These are phyloP conservation scores for Nothophytophthora sp. DNA, from an alignment of 352 stramenopile genomes.

Conservation along the genomic window DNA sequence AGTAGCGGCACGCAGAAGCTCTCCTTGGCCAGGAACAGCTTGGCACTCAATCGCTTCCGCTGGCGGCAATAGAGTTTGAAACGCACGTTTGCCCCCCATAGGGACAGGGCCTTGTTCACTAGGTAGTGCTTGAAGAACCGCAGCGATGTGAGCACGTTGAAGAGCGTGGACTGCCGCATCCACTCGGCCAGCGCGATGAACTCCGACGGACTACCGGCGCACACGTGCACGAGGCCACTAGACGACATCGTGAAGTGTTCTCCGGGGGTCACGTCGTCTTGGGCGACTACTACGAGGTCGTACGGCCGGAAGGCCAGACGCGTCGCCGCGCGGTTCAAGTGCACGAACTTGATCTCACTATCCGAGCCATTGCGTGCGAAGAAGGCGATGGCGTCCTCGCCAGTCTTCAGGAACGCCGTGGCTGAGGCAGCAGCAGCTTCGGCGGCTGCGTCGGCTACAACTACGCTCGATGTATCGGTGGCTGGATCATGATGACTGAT, in stretches of 20 bases:
- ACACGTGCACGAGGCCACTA: slow-evolving; percentile 80
- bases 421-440: slow-evolving; percentile 57
- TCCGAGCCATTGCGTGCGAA: slow-evolving; percentile 92
- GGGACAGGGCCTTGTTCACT: slow-evolving; percentile 89
- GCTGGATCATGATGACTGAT: slow-evolving; percentile 43
- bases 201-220: slow-evolving; percentile 79
- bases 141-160: slow-evolving; percentile 94
- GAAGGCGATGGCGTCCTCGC: slow-evolving; percentile 94
- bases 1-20: slow-evolving; percentile 90
- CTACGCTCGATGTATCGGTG: slow-evolving; percentile 40
- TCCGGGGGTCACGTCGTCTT: slow-evolving; percentile 65
- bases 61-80: slow-evolving; percentile 92
- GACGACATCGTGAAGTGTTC: slow-evolving; percentile 94
- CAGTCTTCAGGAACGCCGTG: slow-evolving; percentile 62
- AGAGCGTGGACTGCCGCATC: slow-evolving; percentile 94
- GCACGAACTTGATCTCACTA: slow-evolving; percentile 95
- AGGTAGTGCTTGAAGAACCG: slow-evolving; percentile 95
- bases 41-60: slow-evolving; percentile 76
- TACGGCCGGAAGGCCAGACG: slow-evolving; percentile 89
- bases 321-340: slow-evolving; percentile 83
- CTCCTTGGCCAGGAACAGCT: slow-evolving; percentile 90
- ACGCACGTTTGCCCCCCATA: slow-evolving; percentile 89
- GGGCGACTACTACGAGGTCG: slow-evolving; percentile 88
- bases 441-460: slow-evolving; percentile 36
- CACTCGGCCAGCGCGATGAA: slow-evolving; percentile 94